phyloP scores from a whole-genome alignment of 768 basidiomycete species.

The Boletus fagicola region DNA sequence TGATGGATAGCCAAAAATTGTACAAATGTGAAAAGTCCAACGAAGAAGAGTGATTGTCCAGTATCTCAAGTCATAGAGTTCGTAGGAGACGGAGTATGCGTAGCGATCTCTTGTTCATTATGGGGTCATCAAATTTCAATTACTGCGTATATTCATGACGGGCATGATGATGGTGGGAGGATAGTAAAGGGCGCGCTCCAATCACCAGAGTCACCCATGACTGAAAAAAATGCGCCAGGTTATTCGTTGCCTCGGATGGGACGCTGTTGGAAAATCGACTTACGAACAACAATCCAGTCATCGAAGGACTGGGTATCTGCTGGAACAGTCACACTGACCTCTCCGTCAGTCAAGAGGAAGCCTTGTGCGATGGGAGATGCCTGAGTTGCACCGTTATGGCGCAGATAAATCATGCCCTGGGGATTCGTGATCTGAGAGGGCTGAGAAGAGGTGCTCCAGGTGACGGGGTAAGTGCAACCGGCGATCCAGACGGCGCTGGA shows the following conservation, averaged over 20 bases:
- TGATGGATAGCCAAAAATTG: slow-evolving; percentile 2
- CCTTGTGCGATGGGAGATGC: slow-evolving; percentile 36
- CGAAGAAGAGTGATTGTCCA: slow-evolving; percentile 7
- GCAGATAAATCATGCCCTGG: slow-evolving; percentile 42
- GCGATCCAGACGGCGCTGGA: slow-evolving; percentile 40
- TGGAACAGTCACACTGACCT: slow-evolving; percentile 41
- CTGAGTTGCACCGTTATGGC: slow-evolving; percentile 34
- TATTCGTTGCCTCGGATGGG: neutral
- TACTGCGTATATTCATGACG: slow-evolving; percentile 2
- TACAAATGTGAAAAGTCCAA: slow-evolving; percentile 5
- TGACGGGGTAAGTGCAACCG: slow-evolving; percentile 41
- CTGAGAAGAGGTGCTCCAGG: slow-evolving; percentile 44
- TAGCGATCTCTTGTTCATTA: slow-evolving; percentile 7
- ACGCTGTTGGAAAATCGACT: slow-evolving; percentile 20
- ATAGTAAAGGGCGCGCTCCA: slow-evolving; percentile 47
- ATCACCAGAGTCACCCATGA: slow-evolving; percentile 57
- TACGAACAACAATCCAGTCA: slow-evolving; percentile 45
- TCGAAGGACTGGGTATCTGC: slow-evolving; percentile 32
- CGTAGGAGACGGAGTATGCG: neutral
- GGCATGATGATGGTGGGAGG: slow-evolving; percentile 17
- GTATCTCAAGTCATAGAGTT: slow-evolving; percentile 15
- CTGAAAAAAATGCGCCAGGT: slow-evolving; percentile 30
- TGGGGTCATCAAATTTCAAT: slow-evolving; percentile 15
- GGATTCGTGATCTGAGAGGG: slow-evolving; percentile 50
- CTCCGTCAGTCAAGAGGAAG: slow-evolving; percentile 38